Percentiles rank a stretch among this genome's conserved stretches.
phyloP scores from a whole-genome alignment of 176 grass and related monocot species.

The Carex pumila region DNA sequence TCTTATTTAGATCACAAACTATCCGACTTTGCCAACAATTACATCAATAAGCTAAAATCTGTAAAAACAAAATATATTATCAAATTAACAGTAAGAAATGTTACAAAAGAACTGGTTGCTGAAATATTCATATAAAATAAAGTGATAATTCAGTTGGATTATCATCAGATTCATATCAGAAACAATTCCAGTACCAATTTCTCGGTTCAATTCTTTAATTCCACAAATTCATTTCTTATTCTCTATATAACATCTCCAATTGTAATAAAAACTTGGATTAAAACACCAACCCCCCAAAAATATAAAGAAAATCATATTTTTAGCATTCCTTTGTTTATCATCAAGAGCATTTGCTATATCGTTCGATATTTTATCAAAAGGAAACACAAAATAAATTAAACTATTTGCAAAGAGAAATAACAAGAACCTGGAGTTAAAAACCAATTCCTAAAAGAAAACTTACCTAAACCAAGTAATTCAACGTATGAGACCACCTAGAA shows the following conservation, averaged over 20 bases:
- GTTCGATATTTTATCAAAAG: neutral
- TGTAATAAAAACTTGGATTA: neutral
- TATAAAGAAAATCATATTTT: neutral
- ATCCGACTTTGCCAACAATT: neutral
- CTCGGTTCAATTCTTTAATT: neutral
- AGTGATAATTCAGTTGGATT: neutral
- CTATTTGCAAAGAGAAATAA: neutral
- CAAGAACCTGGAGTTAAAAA: neutral
- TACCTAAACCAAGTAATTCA: neutral
- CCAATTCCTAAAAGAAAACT: neutral
- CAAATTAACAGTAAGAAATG: neutral
- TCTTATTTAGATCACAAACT: constrained; percentile 35
- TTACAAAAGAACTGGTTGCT: neutral
- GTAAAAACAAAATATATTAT: neutral
- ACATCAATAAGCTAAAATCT: constrained; percentile 1
- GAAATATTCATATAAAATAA: neutral
- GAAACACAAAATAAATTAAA: neutral
- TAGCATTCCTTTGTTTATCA: neutral
- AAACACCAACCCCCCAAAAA: neutral
- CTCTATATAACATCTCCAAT: neutral
- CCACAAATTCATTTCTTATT: neutral
- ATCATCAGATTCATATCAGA: neutral
- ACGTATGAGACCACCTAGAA: neutral
- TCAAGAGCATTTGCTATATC: neutral
- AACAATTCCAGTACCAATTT: neutral